Evolutionary conservation across 306 rosid genomes (phyloP).

Genomic region (Citrullus amarus): DNA sequence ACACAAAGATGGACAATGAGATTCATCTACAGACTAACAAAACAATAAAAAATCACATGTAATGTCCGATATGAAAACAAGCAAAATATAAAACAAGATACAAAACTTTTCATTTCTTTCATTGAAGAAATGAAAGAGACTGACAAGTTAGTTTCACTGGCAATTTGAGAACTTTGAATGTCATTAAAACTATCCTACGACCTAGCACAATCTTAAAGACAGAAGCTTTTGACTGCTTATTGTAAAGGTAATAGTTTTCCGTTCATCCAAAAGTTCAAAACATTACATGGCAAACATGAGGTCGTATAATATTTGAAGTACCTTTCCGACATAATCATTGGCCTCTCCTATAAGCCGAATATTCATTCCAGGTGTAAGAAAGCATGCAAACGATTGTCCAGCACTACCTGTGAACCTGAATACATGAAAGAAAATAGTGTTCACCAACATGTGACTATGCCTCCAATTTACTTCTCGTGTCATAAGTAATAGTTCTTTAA

Average conservation of each 20-base stretch:
- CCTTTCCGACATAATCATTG: conserved; percentile 98
- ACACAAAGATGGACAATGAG: neutral
- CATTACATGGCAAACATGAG: neutral
- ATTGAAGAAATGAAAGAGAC: too few relatives aligned
- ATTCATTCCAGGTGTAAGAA: conserved; percentile 97
- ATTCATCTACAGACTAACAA: neutral
- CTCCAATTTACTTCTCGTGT: neutral
- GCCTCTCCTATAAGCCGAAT: conserved; percentile 92
- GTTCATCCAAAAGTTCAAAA: neutral
- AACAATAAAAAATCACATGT: neutral
- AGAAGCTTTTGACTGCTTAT: neutral
- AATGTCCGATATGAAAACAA: neutral
- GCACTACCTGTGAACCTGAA: conserved; percentile 94
- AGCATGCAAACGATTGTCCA: conserved; percentile 96
- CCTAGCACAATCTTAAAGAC: neutral
- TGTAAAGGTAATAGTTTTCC: neutral
- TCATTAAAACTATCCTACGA: neutral
- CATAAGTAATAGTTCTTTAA: neutral
- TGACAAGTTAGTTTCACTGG: neutral
- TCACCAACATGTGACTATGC: neutral
- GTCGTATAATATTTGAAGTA: conserved; percentile 17
- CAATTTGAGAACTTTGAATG: neutral
- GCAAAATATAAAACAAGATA: too few relatives aligned
- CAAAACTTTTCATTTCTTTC: too few relatives aligned
- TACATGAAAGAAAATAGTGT: conserved; percentile 14